Evolutionary conservation across 768 basidiomycete genomes (phyloP).

Genomic region (Suillus lakei): DNA sequence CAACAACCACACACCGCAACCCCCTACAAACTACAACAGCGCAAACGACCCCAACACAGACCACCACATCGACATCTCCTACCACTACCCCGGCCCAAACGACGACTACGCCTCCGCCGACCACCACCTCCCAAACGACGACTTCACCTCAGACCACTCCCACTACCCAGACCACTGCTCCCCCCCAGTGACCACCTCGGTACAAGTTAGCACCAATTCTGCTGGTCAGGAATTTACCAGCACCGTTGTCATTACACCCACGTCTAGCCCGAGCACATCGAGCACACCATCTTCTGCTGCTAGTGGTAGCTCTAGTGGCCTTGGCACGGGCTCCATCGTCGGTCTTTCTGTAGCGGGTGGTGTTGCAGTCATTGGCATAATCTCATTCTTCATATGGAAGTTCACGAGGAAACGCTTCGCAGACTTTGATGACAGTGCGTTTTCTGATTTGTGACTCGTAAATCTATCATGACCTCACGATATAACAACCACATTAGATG

Average conservation of each 20-base stretch:
- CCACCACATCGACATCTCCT: conserved; percentile 4
- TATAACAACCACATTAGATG: conserved; percentile 46
- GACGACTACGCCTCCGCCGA: conserved; percentile 9
- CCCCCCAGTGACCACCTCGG: conserved; percentile 17
- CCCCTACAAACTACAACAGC: conserved; percentile 8
- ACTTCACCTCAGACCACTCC: conserved; percentile 7
- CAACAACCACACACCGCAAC: conserved; percentile 18
- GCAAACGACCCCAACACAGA: conserved; percentile 4
- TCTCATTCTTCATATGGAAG: conserved; percentile 85
- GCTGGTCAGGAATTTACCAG: conserved; percentile 36
- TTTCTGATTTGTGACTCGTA: conserved; percentile 18
- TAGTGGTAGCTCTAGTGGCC: conserved; percentile 37
- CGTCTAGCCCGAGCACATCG: conserved; percentile 30
- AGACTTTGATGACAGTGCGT: conserved; percentile 82
- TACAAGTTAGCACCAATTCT: conserved; percentile 29
- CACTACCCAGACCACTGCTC: conserved; percentile 6
- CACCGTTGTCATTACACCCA: conserved; percentile 16
- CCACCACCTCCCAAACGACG: not conserved
- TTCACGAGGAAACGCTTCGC: conserved; percentile 77
- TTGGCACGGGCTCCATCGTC: conserved; percentile 74
- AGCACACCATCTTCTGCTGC: conserved; percentile 24
- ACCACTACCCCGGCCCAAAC: conserved; percentile 11
- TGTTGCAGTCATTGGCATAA: conserved; percentile 69
- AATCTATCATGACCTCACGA: conserved; percentile 7
- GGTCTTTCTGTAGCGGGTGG: conserved; percentile 85